Percentiles rank a stretch among this genome's conserved stretches.
phyloP scores from a whole-genome alignment of 192 early-diverging fungal species.

The Umbelopsis sp. region DNA sequence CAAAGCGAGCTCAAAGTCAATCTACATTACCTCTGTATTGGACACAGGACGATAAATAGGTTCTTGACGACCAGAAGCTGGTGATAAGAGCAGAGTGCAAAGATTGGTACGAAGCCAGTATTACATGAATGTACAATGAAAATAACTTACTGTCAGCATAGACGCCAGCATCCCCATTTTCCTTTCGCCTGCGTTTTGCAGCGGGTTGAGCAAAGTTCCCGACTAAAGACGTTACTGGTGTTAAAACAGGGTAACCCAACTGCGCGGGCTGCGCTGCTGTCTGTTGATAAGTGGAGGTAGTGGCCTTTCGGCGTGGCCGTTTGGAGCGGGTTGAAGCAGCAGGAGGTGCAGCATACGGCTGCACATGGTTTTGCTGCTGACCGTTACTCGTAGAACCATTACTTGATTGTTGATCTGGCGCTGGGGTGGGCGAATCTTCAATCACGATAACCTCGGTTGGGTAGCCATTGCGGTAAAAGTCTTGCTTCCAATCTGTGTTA shows the following conservation, averaged over 20 bases:
- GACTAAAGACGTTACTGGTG: conserved; percentile 13
- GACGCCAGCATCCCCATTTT: conserved; percentile 3
- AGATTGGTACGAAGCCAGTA: background rate
- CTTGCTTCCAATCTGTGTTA: conserved; percentile 40
- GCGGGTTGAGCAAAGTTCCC: conserved; percentile 19
- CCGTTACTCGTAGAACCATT: background rate
- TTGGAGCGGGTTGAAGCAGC: conserved; percentile 38
- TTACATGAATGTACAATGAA: background rate
- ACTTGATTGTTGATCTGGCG: background rate
- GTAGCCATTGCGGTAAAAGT: conserved; percentile 46
- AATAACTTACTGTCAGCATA: conserved; percentile 2
- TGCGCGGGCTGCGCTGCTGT: background rate
- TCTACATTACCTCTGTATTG: background rate
- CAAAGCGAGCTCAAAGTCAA: background rate
- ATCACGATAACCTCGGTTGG: conserved; percentile 47
- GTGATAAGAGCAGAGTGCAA: background rate
- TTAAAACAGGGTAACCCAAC: conserved; percentile 5
- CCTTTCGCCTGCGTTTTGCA: conserved; percentile 15
- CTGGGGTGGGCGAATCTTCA: conserved; percentile 42
- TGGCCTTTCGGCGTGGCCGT: conserved; percentile 18
- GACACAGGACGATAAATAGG: conserved; percentile 3
- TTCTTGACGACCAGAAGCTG: conserved; percentile 2
- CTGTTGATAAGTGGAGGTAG: background rate
- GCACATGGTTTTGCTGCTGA: conserved; percentile 5
- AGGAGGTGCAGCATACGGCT: conserved; percentile 22